Conservation (phyloP, 176 grass and related monocot species). For the Aegilops bicornis region DNA sequence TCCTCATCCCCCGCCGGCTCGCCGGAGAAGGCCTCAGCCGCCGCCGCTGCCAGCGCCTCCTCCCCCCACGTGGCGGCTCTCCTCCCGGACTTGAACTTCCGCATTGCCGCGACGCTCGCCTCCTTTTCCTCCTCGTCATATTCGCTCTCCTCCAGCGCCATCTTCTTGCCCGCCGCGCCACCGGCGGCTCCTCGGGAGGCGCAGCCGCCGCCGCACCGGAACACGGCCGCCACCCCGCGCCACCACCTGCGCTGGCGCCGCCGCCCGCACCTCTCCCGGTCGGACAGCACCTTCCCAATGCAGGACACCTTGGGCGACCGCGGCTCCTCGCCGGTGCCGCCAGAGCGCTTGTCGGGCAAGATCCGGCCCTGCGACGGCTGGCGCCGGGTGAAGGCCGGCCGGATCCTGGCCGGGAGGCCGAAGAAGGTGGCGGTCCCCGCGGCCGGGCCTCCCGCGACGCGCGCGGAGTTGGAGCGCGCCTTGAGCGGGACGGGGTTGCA, state of each 20-base stretch:
- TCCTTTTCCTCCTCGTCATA: not conserved
- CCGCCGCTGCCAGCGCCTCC: conserved; percentile 34
- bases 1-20: not conserved
- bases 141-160: conserved; percentile 10
- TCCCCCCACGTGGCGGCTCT: conserved; percentile 59
- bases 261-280: conserved; percentile 60
- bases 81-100: conserved; percentile 62
- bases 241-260: conserved; percentile 40
- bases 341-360: conserved; percentile 62
- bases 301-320: conserved; percentile 96
- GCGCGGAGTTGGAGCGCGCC: conserved; percentile 63
- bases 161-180: conserved; percentile 5
- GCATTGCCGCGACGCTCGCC: conserved; percentile 47
- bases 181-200: not conserved
- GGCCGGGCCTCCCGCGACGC: conserved; percentile 39
- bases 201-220: conserved; percentile 39
- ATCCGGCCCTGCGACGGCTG: conserved; percentile 54
- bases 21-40: not conserved
- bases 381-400: conserved; percentile 49
- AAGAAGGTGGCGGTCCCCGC: conserved; percentile 58
- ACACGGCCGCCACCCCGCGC: conserved; percentile 28
- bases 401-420: conserved; percentile 63
- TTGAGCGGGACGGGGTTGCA: conserved; percentile 59
- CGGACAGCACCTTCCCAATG: conserved; percentile 89
- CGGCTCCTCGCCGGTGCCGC: conserved; percentile 74